phyloP scores from a whole-genome alignment of 176 grass and related monocot species.

The Hordeum vulgare region MorexV3_pseudomolecules_assembly NC_058523.1:388431975-388432474 shows the following conservation, averaged over 20 bases:
- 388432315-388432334: background rate
- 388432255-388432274: constrained; percentile 1
- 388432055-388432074: background rate
- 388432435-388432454: background rate
- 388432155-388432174: background rate
- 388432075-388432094: background rate
- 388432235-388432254: constrained; percentile 1
- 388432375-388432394: background rate
- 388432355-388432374: background rate
- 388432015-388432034: too few relatives aligned
- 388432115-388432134: background rate
- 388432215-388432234: background rate
- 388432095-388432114: background rate
- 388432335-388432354: background rate
- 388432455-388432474: background rate
- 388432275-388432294: background rate
- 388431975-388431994: background rate
- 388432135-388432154: background rate
- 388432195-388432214: background rate
- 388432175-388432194: background rate
- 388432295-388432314: constrained; percentile 20
- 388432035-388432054: background rate
- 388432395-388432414: background rate
- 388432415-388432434: background rate
- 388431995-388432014: background rate